Evolutionary conservation across 179 eudicot species (phyloP).

Genomic region (Actinidia arguta): DNA sequence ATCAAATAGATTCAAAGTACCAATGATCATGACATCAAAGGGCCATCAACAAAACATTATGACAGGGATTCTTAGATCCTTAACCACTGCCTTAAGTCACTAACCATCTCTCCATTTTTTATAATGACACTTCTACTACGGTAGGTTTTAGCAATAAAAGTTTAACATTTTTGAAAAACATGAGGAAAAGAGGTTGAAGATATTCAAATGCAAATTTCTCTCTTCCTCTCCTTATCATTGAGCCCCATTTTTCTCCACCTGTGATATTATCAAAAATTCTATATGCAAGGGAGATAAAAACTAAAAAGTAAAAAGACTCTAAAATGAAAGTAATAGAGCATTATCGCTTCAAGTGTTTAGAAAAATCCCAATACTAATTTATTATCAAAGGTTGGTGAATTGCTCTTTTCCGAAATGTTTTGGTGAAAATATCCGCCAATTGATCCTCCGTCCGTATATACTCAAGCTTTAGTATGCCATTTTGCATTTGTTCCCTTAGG

Average conservation of each 20-base stretch:
- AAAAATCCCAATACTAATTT: not conserved
- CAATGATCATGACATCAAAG: too few relatives aligned
- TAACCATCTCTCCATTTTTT: not conserved
- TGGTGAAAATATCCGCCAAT: not conserved
- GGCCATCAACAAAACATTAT: too few relatives aligned
- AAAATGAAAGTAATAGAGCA: not conserved
- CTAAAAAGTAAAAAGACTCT: not conserved
- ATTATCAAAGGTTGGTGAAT: not conserved
- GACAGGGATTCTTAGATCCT: too few relatives aligned
- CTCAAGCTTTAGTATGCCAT: too few relatives aligned
- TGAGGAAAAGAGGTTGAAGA: not conserved
- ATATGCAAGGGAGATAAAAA: not conserved
- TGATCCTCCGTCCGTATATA: not conserved
- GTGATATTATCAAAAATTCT: not conserved
- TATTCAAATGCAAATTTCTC: not conserved
- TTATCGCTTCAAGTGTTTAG: not conserved
- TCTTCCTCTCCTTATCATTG: not conserved
- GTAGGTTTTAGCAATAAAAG: not conserved
- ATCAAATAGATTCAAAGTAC: too few relatives aligned
- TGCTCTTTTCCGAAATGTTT: accelerated
- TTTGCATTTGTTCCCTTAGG: too few relatives aligned
- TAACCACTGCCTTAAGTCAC: not conserved
- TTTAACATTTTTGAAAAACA: not conserved
- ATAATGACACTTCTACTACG: not conserved
- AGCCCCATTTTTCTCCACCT: not conserved